Evolutionary conservation across 495 filamentous ascomycete genomes (phyloP).

Genomic region (Staphylotrichum longicolle): DNA sequence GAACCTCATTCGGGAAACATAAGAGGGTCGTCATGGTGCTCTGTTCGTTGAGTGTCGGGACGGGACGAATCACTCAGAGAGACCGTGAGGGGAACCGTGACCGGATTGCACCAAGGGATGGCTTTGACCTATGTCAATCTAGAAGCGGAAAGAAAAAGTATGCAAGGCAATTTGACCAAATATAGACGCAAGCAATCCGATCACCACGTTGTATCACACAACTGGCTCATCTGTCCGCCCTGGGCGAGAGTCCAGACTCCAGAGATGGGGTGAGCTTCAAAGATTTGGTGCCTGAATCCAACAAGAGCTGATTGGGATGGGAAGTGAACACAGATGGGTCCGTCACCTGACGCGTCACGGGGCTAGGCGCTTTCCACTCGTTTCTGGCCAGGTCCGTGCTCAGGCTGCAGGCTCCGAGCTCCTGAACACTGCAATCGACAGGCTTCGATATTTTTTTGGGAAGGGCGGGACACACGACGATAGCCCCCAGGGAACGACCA

Average conservation of each 20-base stretch:
- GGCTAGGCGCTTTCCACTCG: not conserved
- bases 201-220: too few species aligned
- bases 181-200: not conserved
- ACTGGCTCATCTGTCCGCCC: too few species aligned
- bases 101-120: too few species aligned
- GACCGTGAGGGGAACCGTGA: too few species aligned
- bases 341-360: not conserved
- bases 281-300: not conserved
- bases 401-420: conserved; percentile 7
- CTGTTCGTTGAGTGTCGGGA: too few species aligned
- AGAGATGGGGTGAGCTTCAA: not conserved
- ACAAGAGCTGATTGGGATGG: not conserved
- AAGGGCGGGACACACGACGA: not conserved
- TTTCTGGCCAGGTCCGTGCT: conserved; percentile 5
- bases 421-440: conserved; percentile 5
- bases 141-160: too few species aligned
- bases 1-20: not conserved
- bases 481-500: conserved; percentile 5
- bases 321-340: not conserved
- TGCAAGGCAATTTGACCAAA: too few species aligned
- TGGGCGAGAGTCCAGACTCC: too few species aligned
- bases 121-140: too few species aligned
- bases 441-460: conserved; percentile 25
- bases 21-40: not conserved
- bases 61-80: too few species aligned